Evolutionary conservation across 2,329 filamentous ascomycete genomes (phyloP).

Genomic region (Talaromyces amestolkiae): DNA sequence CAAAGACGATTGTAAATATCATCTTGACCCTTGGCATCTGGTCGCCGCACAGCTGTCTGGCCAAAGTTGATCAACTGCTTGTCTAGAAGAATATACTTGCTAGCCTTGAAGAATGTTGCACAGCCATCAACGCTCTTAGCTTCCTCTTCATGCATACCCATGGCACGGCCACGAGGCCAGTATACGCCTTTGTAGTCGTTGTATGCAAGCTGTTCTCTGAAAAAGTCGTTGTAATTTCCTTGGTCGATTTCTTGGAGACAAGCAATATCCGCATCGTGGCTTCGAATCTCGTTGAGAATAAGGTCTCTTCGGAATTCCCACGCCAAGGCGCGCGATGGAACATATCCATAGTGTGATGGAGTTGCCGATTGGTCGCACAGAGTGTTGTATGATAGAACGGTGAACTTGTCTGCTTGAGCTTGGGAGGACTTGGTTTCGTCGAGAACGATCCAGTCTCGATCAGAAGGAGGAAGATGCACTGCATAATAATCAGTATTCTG

Average conservation of each 20-base stretch:
- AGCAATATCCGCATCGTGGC: slow-evolving; percentile 80
- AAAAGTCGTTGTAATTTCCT: slow-evolving; percentile 87
- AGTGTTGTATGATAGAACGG: slow-evolving; percentile 91
- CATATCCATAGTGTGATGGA: slow-evolving; percentile 81
- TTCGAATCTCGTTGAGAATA: slow-evolving; percentile 77
- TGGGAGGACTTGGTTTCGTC: slow-evolving; percentile 51
- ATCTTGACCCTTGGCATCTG: slow-evolving; percentile 95
- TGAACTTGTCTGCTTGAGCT: slow-evolving; percentile 66
- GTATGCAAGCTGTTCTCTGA: slow-evolving; percentile 80
- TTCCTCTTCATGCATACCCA: slow-evolving; percentile 88
- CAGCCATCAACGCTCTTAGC: slow-evolving; percentile 91
- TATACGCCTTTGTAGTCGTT: slow-evolving; percentile 92
- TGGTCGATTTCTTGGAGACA: slow-evolving; percentile 92
- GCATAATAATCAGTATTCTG: slow-evolving; percentile 11
- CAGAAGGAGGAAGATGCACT: slow-evolving; percentile 75
- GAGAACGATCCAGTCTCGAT: slow-evolving; percentile 76
- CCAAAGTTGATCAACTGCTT: slow-evolving; percentile 93
- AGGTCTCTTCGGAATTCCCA: slow-evolving; percentile 85
- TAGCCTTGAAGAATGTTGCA: slow-evolving; percentile 93
- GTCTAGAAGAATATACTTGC: slow-evolving; percentile 89
- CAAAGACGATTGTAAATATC: slow-evolving; percentile 98
- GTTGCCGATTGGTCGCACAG: slow-evolving; percentile 93
- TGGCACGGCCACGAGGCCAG: slow-evolving; percentile 84
- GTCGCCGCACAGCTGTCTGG: slow-evolving; percentile 85
- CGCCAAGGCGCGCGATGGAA: slow-evolving; percentile 72